These are phyloP conservation scores for Ceratonia siliqua DNA, from an alignment of 306 rosid genomes.

Conservation along the genomic window DNA sequence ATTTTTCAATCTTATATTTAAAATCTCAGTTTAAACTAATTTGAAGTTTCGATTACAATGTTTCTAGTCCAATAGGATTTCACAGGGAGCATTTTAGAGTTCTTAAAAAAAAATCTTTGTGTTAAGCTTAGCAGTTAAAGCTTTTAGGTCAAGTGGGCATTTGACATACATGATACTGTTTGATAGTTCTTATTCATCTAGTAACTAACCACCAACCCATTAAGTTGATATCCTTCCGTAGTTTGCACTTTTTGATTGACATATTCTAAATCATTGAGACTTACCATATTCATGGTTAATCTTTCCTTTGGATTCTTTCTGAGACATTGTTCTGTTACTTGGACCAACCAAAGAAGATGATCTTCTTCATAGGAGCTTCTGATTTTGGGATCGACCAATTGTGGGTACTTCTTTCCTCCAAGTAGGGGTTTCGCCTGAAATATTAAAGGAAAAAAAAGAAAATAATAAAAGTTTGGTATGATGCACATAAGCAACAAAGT, in stretches of 20 bases:
- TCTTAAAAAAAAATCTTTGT: background rate
- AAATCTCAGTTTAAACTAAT: background rate
- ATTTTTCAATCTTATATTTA: background rate
- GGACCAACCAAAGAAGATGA: constrained; percentile 40
- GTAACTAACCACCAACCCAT: background rate
- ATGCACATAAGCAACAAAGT: constrained; percentile 17
- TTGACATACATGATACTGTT: background rate
- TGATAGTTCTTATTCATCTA: background rate
- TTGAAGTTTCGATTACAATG: background rate
- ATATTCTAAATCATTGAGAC: constrained; percentile 15
- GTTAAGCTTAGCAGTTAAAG: background rate
- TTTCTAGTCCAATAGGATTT: background rate
- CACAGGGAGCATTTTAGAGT: background rate
- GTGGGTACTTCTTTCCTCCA: constrained; percentile 38
- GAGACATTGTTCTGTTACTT: constrained; percentile 43
- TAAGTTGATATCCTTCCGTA: background rate
- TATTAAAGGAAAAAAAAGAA: background rate
- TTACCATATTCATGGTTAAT: constrained; percentile 45
- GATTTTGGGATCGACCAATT: constrained; percentile 41
- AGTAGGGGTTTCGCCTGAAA: constrained; percentile 49
- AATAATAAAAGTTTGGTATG: background rate
- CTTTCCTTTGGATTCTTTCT: constrained; percentile 53
- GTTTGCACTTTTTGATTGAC: constrained; percentile 1
- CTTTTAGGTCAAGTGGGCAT: background rate
- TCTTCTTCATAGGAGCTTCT: constrained; percentile 44